Conservation (phyloP, 2,329 filamentous ascomycete species). For the Saccharata proteae region DNA sequence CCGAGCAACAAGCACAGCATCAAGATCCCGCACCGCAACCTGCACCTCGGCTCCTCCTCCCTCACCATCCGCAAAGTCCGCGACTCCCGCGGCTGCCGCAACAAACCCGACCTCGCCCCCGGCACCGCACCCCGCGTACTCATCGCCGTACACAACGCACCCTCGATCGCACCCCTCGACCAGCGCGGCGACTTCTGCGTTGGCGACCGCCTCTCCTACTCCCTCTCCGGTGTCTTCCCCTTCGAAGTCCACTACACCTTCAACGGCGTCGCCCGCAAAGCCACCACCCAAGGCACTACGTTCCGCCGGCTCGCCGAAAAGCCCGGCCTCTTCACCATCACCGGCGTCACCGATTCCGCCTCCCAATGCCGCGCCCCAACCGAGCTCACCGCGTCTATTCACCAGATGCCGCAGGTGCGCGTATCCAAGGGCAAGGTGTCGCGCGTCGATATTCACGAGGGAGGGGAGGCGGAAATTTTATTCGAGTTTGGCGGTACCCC, state of each 20-base stretch:
- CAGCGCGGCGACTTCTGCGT: slow-evolving; percentile 83
- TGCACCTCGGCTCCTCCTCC: slow-evolving; percentile 81
- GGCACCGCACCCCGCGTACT: slow-evolving; percentile 64
- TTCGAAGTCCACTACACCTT: slow-evolving; percentile 93
- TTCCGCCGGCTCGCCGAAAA: slow-evolving; percentile 91
- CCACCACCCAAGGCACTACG: slow-evolving; percentile 63
- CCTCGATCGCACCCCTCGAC: slow-evolving; percentile 79
- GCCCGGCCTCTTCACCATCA: slow-evolving; percentile 80
- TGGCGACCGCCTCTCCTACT: slow-evolving; percentile 86
- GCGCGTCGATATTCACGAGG: slow-evolving; percentile 90
- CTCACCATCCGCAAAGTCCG: slow-evolving; percentile 82
- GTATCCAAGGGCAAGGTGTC: slow-evolving; percentile 74
- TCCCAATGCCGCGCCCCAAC: slow-evolving; percentile 76
- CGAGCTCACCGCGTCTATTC: slow-evolving; percentile 70
- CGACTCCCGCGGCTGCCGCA: slow-evolving; percentile 76
- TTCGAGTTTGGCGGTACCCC: slow-evolving; percentile 95
- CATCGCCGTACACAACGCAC: slow-evolving; percentile 85
- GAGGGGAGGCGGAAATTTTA: slow-evolving; percentile 80
- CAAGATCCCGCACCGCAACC: slow-evolving; percentile 68
- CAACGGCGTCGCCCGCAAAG: slow-evolving; percentile 64
- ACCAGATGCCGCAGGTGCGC: slow-evolving; percentile 81
- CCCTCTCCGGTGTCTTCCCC: slow-evolving; percentile 76
- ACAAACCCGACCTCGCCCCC: slow-evolving; percentile 47
- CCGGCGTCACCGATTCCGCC: slow-evolving; percentile 73
- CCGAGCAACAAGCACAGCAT: slow-evolving; percentile 62